Base-by-base conservation (phyloP, 345 rosid genomes). In the Hirschfeldia incana region DNA sequence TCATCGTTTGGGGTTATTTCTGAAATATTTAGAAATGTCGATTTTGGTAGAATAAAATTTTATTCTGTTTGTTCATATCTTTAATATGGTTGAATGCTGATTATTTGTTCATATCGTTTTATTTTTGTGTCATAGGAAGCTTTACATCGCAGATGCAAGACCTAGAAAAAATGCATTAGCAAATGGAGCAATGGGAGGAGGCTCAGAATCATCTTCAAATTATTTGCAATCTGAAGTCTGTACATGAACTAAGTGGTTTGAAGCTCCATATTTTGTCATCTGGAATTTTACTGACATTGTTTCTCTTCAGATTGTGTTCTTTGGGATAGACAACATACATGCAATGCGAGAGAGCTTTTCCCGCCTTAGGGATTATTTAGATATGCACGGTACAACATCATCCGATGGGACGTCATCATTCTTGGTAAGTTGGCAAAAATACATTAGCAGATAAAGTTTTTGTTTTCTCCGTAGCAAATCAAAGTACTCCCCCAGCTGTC, bases 131-230 rank as follows among this genome's bases (percentile, higher is more conserved):
- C 82, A 70, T 76, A 93, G 99, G 88, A 95, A 95, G 85, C 88
- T 95, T 57, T 95, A 93, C 81, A 95, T 95, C 76, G 98, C 91
- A 73, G 99, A 95, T 82, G 99, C 99, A 51, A 90, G 99, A 84
- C 98, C 99, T 44, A 88, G 97, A 78, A 95, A 90, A 88, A 95
- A 95, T 91, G 98, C 98, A 73, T 85, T 95, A 71, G 99, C 99
- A 73, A 95, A 95, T 91, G 99, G 97, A 17, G 99, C 99, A 66
- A 93, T 81, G 97, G 99, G 99, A 76, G 99, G 99, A 85, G 99
- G 99, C 83, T 95, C 99, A 0, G 98, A 95, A 83, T 95, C 99
- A 26, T 93, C 99, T 78, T 88, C 98, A 69, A 84, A 95, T 83
- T 95, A 95, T 87, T 82, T 87, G 78, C 97, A 93, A 65, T 95